Conservation (phyloP, 1,139 yeast species). For the Blastobotrys persicus region DNA sequence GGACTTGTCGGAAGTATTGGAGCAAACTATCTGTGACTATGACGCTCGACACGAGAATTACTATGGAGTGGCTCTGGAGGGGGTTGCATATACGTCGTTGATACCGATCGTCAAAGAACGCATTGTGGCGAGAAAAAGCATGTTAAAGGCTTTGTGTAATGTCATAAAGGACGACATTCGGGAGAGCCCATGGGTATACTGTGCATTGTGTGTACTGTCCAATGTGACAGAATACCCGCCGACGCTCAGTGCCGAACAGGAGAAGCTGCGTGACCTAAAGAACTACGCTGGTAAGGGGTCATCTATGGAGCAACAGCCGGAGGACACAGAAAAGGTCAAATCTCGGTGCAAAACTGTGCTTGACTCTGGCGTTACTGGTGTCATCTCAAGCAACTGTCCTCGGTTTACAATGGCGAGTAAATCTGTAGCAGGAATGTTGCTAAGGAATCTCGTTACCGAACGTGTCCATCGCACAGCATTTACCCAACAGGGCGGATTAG, state of each 20-base stretch:
- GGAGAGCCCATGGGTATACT: slow-evolving; percentile 33
- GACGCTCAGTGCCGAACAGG: slow-evolving; percentile 34
- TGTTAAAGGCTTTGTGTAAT: slow-evolving; percentile 25
- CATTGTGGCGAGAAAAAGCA: slow-evolving; percentile 23
- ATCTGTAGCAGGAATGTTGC: slow-evolving; percentile 30
- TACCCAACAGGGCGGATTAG: slow-evolving; percentile 39
- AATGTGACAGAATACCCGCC: slow-evolving; percentile 37
- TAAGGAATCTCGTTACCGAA: slow-evolving; percentile 37
- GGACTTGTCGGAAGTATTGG: slow-evolving; percentile 33
- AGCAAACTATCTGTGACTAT: slow-evolving; percentile 26
- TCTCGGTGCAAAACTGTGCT: slow-evolving; percentile 30
- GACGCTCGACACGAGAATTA: slow-evolving; percentile 14
- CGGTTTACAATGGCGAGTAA: slow-evolving; percentile 32
- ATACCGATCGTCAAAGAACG: slow-evolving; percentile 33
- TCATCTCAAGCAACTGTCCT: slow-evolving; percentile 31
- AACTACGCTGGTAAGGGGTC: slow-evolving; percentile 34
- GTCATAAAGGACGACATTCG: slow-evolving; percentile 17
- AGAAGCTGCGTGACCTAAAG: slow-evolving; percentile 32
- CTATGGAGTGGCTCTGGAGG: slow-evolving; percentile 37
- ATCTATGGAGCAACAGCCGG: slow-evolving; percentile 23
- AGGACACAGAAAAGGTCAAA: slow-evolving; percentile 29
- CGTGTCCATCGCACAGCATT: slow-evolving; percentile 30
- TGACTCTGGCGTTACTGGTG: slow-evolving; percentile 29
- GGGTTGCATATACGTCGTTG: slow-evolving; percentile 39
- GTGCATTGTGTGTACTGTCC: slow-evolving; percentile 34